A percentile compares a stretch with the other conserved stretches of the same genome.
Conservation (phyloP, 2,329 filamentous ascomycete genomes). For the Sporothrix luriei region DNA sequence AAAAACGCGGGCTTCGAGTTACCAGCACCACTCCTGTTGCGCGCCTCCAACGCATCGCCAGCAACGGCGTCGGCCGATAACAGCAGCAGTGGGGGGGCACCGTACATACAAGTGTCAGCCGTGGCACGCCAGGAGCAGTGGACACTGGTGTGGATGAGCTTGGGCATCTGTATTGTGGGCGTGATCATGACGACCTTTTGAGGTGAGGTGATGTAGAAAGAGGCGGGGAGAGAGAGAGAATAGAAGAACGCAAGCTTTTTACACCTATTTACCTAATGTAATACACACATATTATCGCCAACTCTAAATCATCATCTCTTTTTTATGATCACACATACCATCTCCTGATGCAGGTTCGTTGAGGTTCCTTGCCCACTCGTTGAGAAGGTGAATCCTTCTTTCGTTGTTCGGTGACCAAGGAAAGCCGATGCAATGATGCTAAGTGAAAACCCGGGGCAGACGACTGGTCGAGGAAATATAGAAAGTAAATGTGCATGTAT, state of each 20-base stretch:
- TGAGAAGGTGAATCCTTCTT: not conserved
- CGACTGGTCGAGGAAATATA: not conserved
- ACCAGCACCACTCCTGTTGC: constrained; percentile 31
- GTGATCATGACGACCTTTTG: constrained; percentile 40
- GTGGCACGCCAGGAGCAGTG: constrained; percentile 37
- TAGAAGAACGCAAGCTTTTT: not conserved
- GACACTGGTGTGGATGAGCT: constrained; percentile 38
- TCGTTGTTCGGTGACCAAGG: not conserved
- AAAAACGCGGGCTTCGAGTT: constrained; percentile 43
- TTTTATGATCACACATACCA: not conserved
- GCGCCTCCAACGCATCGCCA: constrained; percentile 1
- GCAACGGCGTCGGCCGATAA: constrained; percentile 15
- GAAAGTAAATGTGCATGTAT: not conserved
- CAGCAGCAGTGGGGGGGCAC: not conserved
- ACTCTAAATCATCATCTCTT: not conserved
- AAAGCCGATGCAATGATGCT: no score
- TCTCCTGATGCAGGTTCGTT: constrained; percentile 8
- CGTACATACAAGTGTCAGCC: constrained; percentile 32
- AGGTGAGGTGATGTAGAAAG: not conserved
- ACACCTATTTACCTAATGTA: constrained; percentile 6
- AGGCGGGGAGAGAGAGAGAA: not conserved
- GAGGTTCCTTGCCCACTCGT: not conserved
- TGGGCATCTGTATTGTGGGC: constrained; percentile 39
- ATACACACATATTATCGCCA: not conserved
- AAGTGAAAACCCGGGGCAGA: not conserved